These are phyloP conservation scores for Suillus clintonianus DNA, from an alignment of 768 basidiomycete species.

Conservation along the genomic window DNA sequence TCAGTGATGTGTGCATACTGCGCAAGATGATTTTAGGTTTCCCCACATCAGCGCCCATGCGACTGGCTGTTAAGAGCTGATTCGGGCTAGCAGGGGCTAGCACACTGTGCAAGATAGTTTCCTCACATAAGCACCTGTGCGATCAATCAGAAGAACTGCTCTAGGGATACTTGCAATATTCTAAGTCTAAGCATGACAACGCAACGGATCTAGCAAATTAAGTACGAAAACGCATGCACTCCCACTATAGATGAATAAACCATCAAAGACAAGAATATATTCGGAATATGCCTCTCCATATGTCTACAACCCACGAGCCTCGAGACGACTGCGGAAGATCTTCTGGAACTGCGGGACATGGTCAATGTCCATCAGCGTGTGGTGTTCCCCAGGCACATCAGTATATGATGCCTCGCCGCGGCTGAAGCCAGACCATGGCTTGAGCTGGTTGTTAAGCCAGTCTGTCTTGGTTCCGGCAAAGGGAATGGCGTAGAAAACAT, in stretches of 20 bases:
- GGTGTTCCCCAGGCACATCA: constrained; percentile 30
- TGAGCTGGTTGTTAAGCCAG: constrained; percentile 31
- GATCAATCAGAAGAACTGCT: too few species aligned
- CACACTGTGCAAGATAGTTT: too few species aligned
- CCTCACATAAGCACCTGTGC: too few species aligned
- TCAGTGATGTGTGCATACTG: too few species aligned
- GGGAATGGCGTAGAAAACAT: constrained; percentile 32
- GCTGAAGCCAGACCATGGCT: constrained; percentile 25
- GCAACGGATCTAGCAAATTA: too few species aligned
- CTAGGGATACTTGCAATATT: too few species aligned
- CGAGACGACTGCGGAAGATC: constrained; percentile 27
- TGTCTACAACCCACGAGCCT: constrained; percentile 23
- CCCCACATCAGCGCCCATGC: too few species aligned
- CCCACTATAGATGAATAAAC: background rate
- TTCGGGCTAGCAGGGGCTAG: too few species aligned
- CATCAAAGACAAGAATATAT: background rate
- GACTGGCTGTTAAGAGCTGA: too few species aligned
- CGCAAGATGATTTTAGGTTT: too few species aligned
- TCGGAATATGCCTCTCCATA: background rate
- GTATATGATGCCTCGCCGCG: constrained; percentile 23
- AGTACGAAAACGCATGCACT: too few species aligned
- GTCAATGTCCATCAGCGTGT: constrained; percentile 33
- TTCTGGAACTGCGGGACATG: constrained; percentile 32
- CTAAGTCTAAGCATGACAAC: too few species aligned
- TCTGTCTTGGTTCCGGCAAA: constrained; percentile 27